Conservation (phyloP, 768 basidiomycete species). For the Cytidiella melzeri region DNA sequence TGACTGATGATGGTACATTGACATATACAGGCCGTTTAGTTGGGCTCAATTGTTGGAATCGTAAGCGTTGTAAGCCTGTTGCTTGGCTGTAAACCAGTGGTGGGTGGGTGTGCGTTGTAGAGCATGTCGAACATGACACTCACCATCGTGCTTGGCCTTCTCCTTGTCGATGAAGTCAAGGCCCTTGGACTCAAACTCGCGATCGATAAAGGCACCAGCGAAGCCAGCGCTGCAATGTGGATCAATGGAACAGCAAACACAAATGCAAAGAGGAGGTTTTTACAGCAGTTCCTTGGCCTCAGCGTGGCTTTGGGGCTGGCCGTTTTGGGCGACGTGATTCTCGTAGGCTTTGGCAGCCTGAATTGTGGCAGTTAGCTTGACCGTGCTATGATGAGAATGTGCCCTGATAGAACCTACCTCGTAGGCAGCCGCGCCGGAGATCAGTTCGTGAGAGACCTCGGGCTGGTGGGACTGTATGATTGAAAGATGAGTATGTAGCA, state of each 20-base stretch:
- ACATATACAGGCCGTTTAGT: too few relatives aligned
- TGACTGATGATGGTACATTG: too few relatives aligned
- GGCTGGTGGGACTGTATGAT: slow-evolving; percentile 44
- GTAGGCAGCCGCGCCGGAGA: slow-evolving; percentile 61
- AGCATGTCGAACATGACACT: neutral
- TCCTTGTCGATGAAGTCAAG: slow-evolving; percentile 41
- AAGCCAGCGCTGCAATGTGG: slow-evolving; percentile 41
- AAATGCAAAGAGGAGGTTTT: neutral
- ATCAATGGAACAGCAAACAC: neutral
- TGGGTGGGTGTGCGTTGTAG: neutral
- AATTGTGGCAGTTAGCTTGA: neutral
- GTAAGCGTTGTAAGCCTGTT: slow-evolving; percentile 4
- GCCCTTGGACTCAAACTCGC: slow-evolving; percentile 40
- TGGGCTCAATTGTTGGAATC: slow-evolving; percentile 4
- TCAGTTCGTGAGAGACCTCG: slow-evolving; percentile 54
- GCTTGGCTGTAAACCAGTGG: neutral
- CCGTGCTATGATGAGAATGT: neutral
- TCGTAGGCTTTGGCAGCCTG: slow-evolving; percentile 58
- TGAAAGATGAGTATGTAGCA: slow-evolving; percentile 23
- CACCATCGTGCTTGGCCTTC: slow-evolving; percentile 36
- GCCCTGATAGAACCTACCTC: slow-evolving; percentile 26
- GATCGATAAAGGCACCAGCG: slow-evolving; percentile 47
- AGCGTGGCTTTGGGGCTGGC: slow-evolving; percentile 42
- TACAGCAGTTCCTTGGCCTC: slow-evolving; percentile 53
- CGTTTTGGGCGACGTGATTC: slow-evolving; percentile 43